phyloP scores from a whole-genome alignment of 331 rosid genomes.

The Quercus lobata region DNA sequence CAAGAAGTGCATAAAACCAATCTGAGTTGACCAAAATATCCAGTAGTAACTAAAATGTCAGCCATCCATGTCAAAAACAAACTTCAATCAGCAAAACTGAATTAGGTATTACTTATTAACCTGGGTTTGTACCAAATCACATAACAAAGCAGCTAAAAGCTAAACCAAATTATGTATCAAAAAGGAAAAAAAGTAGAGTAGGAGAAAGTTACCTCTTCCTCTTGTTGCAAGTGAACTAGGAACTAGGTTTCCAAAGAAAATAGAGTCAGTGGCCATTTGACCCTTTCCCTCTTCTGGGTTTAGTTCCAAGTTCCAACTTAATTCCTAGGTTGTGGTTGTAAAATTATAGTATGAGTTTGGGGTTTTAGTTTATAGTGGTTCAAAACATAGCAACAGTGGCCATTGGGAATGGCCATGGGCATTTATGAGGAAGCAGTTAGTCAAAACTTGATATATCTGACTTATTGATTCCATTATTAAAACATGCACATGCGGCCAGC shows the following conservation, averaged over 20 bases:
- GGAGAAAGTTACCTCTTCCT: slow-evolving; percentile 32
- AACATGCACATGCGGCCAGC: too few relatives aligned
- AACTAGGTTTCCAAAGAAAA: slow-evolving; percentile 20
- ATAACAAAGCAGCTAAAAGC: not conserved
- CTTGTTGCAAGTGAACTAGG: slow-evolving; percentile 20
- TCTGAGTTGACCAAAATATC: not conserved
- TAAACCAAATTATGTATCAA: not conserved
- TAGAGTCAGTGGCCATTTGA: slow-evolving; percentile 25
- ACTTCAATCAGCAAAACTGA: not conserved
- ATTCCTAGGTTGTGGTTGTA: not conserved
- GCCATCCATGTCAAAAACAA: not conserved
- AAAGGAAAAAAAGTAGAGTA: not conserved
- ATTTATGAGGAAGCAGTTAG: too few relatives aligned
- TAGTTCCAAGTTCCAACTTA: not conserved
- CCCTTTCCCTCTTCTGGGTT: not conserved
- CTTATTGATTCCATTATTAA: too few relatives aligned
- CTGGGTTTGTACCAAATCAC: not conserved
- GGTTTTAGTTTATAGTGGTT: not conserved
- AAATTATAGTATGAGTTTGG: not conserved
- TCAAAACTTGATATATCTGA: too few relatives aligned
- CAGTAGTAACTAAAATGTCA: not conserved
- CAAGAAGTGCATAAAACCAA: not conserved
- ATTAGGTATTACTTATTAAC: not conserved
- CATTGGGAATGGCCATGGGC: too few relatives aligned
- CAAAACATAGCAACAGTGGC: not conserved